Evolutionary conservation across 352 stramenopile species (phyloP).

Genomic region (Phytophthora niederhauseri): DNA sequence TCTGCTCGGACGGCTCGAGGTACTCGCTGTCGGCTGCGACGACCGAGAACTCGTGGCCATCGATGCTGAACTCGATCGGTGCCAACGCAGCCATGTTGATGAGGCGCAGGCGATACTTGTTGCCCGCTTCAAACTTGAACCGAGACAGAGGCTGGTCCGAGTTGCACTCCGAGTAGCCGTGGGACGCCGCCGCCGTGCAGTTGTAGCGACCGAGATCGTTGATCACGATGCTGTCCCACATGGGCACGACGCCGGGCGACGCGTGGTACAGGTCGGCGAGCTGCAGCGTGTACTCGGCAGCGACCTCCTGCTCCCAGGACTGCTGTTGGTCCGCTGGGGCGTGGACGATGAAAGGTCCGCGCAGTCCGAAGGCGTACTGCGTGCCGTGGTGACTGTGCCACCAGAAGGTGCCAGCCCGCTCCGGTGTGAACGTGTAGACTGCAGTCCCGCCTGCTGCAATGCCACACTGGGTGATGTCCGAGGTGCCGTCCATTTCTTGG

Average conservation of each 20-base stretch:
- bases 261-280: slow-evolving; percentile 43
- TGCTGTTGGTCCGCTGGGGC: slow-evolving; percentile 9
- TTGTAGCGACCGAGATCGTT: slow-evolving; percentile 43
- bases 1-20: slow-evolving; percentile 30
- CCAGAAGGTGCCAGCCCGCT: slow-evolving; percentile 37
- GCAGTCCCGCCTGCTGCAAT: slow-evolving; percentile 20
- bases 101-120: slow-evolving; percentile 36
- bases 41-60: slow-evolving; percentile 37
- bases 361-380: slow-evolving; percentile 38
- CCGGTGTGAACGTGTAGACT: slow-evolving; percentile 40
- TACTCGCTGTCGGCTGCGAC: slow-evolving; percentile 34
- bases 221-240: slow-evolving; percentile 39
- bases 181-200: slow-evolving; percentile 28
- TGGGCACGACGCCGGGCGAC: slow-evolving; percentile 17
- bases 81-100: slow-evolving; percentile 42
- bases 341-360: slow-evolving; percentile 36
- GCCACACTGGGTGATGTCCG: slow-evolving; percentile 41
- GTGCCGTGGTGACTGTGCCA: slow-evolving; percentile 40
- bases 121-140: slow-evolving; percentile 33
- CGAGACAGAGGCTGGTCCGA: slow-evolving; percentile 23
- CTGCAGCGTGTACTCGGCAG: slow-evolving; percentile 33
- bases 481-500: slow-evolving; percentile 42
- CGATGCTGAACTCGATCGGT: slow-evolving; percentile 40
- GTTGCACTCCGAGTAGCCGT: slow-evolving; percentile 21
- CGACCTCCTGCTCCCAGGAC: slow-evolving; percentile 24